Evolutionary conservation across 495 filamentous ascomycete species (phyloP), one percentile per base, ranked within the genome.

Genomic region (Aspergillus kassunensis): DNA sequence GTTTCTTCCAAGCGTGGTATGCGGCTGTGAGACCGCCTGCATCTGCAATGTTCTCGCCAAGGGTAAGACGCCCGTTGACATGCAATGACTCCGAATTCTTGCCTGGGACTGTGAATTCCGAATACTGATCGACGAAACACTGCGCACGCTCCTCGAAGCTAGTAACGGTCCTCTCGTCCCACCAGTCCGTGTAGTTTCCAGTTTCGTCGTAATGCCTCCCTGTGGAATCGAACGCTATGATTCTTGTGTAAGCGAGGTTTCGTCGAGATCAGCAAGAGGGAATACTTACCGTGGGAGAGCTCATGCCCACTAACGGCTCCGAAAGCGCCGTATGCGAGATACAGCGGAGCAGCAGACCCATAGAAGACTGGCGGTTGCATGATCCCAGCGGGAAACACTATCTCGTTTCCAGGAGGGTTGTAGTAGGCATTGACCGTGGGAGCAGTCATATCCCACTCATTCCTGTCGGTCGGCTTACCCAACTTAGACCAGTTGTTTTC

Each of bases 1-100:
- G 77, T 52, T 75, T 74, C 62, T 82, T 79, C 87, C 87, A 90
- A 1, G 85, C 84, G 9, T 76, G 72, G 56, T 80, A 90, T 1
- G 83, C 73, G 2, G 84, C 84, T 23, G 74, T 70, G 16, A 91
- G 57, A 6, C 87, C 87, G 27, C 86, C 87, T 1, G 86, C 85
- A 63, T 90, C 87, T 4, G 86, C 84, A 44, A 90, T 86, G 59
- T 89, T 89, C 71, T 90, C 87, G 16, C 83, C 85, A 4, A 88
- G 71, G 0, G 87, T 90, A 21, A 85, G 67, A 16, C 67, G 68
- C 29, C 86, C 87, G 53, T 87, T 88, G 48, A 88, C 82, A 59
- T 88, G 81, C 1, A 84, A 71, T 6, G 76, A 68, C 54, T 83
- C 74, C 24, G 72, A 78, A 21, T 80, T 70, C 6, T 67, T 64